Evolutionary conservation across 2,329 filamentous ascomycete genomes (phyloP).

Genomic region (Hypocreales sp.): DNA sequence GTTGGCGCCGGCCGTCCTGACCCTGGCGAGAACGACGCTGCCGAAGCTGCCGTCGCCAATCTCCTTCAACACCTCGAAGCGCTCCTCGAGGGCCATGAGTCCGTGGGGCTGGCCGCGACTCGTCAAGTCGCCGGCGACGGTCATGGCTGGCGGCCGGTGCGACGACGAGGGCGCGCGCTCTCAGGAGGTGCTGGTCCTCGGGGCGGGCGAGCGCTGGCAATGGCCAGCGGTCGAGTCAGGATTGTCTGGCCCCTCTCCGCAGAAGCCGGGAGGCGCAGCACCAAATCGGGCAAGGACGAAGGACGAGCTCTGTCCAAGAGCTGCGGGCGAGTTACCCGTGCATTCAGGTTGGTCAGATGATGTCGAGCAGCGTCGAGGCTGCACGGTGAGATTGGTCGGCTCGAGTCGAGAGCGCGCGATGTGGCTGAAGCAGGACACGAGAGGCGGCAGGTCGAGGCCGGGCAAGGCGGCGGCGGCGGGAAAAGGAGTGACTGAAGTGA

Average conservation of each 20-base stretch:
- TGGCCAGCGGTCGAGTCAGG: no score
- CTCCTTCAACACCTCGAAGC: slow-evolving; percentile 94
- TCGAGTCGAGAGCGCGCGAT: no score
- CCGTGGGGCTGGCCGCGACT: slow-evolving; percentile 48
- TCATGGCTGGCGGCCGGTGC: slow-evolving; percentile 1
- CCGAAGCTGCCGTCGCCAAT: slow-evolving; percentile 98
- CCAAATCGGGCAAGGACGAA: slow-evolving; percentile 9
- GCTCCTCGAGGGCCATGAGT: slow-evolving; percentile 65
- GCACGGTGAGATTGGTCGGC: background rate
- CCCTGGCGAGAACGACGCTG: slow-evolving; percentile 82
- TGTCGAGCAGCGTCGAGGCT: slow-evolving; percentile 2
- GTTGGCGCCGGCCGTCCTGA: slow-evolving; percentile 76
- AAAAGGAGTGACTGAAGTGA: slow-evolving; percentile 6
- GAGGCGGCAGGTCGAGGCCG: background rate
- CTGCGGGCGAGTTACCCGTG: slow-evolving; percentile 15
- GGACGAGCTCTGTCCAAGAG: slow-evolving; percentile 20
- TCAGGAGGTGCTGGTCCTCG: no score
- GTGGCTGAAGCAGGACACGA: background rate
- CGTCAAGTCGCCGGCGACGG: slow-evolving; percentile 48
- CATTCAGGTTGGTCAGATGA: slow-evolving; percentile 15
- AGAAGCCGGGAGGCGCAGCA: slow-evolving; percentile 7
- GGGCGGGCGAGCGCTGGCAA: no score
- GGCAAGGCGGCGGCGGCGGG: no score
- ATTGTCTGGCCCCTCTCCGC: no score
- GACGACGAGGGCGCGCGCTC: no score